Evolutionary conservation across 805 yeast species (phyloP), one percentile per base, ranked within the genome.

Genomic region (Ogataea philodendri): DNA sequence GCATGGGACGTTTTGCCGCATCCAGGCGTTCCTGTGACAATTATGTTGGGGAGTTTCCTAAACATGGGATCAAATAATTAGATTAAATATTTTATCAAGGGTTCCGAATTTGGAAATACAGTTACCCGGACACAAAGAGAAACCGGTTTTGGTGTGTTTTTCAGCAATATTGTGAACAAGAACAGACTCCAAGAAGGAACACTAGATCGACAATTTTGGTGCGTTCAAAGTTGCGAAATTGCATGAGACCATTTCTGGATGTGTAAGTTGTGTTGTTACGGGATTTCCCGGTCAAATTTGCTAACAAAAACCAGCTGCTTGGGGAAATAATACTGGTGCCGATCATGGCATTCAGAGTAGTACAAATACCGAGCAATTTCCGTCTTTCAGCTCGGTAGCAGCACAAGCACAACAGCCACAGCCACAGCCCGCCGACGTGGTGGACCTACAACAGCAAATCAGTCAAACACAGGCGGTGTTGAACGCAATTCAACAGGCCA

Each of bases 11-110:
- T 73, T 52, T 86, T 86, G 9, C 95, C 95, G 43, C 93, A 82
- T 1, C 95, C 81, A 15, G 98, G 98, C 3, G 97, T 90, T 4
- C 98, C 98, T 3, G 97, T 93, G 30, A 93, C 74, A 24, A 93
- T 75, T 26, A 93, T 79, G 59, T 93, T 93, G 7, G 96, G 81
- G 17, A 62, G 48, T 22, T 44, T 53, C 53, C 73, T 63, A 28
- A 31, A 30, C 39, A 36, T 36, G 15, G n/a, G 26, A 25, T 23
- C 28, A 24, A 20, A 13, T 18, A 19, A 14, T 20, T 25, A 10
- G 17, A 17, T 17, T 29, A 23, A 4, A 14, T 13, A 15, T 30
- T 22, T 11, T 7, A 18, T 30, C 16, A 21, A 9, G 9, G 7
- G 5, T n/a, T n/a, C n/a, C n/a, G n/a, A n/a, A n/a, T n/a, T n/a